Conservation (phyloP, 73 alveolate genomes). For the Stentor roeselii region DNA sequence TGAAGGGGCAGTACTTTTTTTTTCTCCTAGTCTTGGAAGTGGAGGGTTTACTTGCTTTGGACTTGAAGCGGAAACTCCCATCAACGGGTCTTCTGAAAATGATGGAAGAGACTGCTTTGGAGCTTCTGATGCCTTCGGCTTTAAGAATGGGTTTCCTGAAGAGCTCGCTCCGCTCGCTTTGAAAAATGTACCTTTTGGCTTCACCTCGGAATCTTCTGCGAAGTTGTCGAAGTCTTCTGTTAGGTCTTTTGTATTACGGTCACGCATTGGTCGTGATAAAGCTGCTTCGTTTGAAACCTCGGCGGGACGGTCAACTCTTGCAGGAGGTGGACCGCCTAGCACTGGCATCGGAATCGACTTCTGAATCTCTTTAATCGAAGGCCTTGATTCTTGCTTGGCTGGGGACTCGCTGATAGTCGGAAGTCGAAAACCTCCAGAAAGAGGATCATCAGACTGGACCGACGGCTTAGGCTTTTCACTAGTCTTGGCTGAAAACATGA, state of each 20-base stretch:
- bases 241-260: neutral
- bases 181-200: neutral
- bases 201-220: neutral
- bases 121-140: neutral
- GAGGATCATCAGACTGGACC: neutral
- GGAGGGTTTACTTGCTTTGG: neutral
- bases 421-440: neutral
- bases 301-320: neutral
- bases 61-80: neutral
- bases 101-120: neutral
- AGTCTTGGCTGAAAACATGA: neutral
- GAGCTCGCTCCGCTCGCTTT: neutral
- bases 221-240: neutral
- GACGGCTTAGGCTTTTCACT: neutral
- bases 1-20: neutral
- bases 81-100: neutral
- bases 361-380: neutral
- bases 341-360: neutral
- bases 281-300: neutral
- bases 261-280: neutral
- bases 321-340: neutral
- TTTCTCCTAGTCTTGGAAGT: slow-evolving; percentile 1
- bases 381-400: neutral
- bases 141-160: neutral
- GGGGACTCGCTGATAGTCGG: too few relatives aligned